phyloP scores from a whole-genome alignment of 495 filamentous ascomycete species.

The Xylaria sp. region DNA sequence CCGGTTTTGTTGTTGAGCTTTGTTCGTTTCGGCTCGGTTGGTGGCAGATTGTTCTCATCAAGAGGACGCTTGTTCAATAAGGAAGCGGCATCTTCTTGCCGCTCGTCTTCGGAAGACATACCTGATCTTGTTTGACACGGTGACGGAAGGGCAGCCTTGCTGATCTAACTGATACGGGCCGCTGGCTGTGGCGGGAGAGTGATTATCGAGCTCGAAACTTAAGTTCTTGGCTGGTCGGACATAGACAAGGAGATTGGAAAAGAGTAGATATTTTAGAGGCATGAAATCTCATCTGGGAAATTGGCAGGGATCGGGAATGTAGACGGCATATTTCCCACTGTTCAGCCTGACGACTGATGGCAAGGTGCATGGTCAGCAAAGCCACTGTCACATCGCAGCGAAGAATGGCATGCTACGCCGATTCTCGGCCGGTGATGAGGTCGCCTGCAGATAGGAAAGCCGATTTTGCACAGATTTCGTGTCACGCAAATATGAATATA shows the following conservation, averaged over 20 bases:
- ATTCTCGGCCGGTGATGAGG: too few species aligned
- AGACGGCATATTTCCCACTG: not conserved
- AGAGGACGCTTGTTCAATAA: not conserved
- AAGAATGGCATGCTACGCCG: too few species aligned
- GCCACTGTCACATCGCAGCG: conserved; percentile 10
- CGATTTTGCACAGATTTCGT: too few species aligned
- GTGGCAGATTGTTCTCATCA: not conserved
- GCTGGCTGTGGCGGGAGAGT: not conserved
- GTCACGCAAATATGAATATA: too few species aligned
- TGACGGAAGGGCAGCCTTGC: not conserved
- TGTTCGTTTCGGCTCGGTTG: conserved; percentile 15
- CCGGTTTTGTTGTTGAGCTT: not conserved
- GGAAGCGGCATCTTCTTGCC: not conserved
- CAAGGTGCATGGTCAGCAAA: not conserved
- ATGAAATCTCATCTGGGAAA: not conserved
- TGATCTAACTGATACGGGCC: not conserved
- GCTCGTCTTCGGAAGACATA: not conserved
- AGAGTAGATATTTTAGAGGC: not conserved
- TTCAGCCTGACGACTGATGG: conserved; percentile 4
- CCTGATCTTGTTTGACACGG: not conserved
- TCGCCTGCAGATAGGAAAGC: too few species aligned
- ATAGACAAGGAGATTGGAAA: not conserved
- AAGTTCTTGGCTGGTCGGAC: not conserved
- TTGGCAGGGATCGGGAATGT: not conserved
- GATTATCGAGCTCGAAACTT: not conserved